Evolutionary conservation across 1,284 basidiomycete species (phyloP).

Genomic region (Ceratobasidium sp.): DNA sequence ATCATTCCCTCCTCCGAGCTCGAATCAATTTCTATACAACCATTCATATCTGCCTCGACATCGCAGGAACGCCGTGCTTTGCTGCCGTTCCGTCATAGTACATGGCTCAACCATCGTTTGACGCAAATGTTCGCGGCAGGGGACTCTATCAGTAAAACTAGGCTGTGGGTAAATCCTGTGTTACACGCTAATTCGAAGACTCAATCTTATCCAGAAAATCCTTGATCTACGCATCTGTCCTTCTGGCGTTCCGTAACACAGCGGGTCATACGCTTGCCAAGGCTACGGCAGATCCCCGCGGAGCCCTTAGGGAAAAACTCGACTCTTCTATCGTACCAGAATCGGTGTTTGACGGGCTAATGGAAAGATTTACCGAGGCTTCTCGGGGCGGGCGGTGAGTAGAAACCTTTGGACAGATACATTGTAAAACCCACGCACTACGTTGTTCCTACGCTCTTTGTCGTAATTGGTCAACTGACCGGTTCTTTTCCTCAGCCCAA

Average conservation of each 20-base stretch:
- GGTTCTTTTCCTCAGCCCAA: slow-evolving; percentile 57
- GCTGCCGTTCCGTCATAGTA: slow-evolving; percentile 67
- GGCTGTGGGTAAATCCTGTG: slow-evolving; percentile 55
- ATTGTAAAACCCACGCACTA: slow-evolving; percentile 11
- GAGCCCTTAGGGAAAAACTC: slow-evolving; percentile 62
- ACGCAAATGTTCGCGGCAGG: slow-evolving; percentile 55
- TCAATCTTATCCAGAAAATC: slow-evolving; percentile 63
- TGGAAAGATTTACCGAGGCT: slow-evolving; percentile 81
- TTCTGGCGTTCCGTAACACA: slow-evolving; percentile 71
- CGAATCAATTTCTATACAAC: slow-evolving; percentile 64
- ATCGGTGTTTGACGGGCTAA: slow-evolving; percentile 72
- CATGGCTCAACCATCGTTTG: slow-evolving; percentile 72
- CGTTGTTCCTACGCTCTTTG: slow-evolving; percentile 15
- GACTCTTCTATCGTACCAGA: slow-evolving; percentile 59
- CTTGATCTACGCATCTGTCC: slow-evolving; percentile 76
- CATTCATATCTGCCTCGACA: slow-evolving; percentile 61
- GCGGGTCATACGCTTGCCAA: slow-evolving; percentile 59
- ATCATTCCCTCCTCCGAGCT: slow-evolving; percentile 81
- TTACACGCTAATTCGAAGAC: slow-evolving; percentile 21
- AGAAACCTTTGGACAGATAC: slow-evolving; percentile 38
- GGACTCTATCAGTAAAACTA: slow-evolving; percentile 60
- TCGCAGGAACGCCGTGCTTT: slow-evolving; percentile 61
- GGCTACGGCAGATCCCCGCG: slow-evolving; percentile 48
- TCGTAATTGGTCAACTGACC: background rate
- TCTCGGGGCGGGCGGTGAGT: slow-evolving; percentile 68